Evolutionary conservation across 1,284 basidiomycete genomes (phyloP), one percentile per base, ranked within the genome.

Genomic region (Papiliotrema laurentii): DNA sequence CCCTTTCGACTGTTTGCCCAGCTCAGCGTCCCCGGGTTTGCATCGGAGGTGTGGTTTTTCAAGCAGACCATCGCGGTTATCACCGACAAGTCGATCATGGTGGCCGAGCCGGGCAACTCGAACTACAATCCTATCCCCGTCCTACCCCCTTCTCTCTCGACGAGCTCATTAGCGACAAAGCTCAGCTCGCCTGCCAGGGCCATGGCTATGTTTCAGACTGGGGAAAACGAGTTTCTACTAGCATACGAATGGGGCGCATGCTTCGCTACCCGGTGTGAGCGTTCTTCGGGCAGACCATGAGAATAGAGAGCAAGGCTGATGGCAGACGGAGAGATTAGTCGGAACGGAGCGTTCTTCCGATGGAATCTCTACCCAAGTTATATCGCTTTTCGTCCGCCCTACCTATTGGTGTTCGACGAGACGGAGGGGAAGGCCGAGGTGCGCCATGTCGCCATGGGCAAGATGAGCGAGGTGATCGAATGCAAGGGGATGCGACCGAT

Each of bases 211-310:
- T 66, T 55, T 48, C 66, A 68, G 42, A 53, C 59, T 25, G 59
- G 47, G 5, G 63, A 64, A 43, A 59, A 60, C 28, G 66, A 68
- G 50, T 68, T 68, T 47, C 35, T 64, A 38, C 42, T 68, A 44
- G 64, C 58, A 0, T 68, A 68, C 41, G 58, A 66, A 16, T 58
- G 54, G 55, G 66, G 66, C 22, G 64, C 56, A 9, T 68, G 63
- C 49, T 64, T 60, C 50, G 62, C 66, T 2, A 63, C 59, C 0
- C 63, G 64, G 38, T 64, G 64, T 66, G 43, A 54, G 65, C 56
- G 19, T 3, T 14, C 30, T 16, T 16, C 25, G 30, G 5, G 13
- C 18, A 18, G 4, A 21, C n/a, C 22, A 6, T 33, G 28, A 6
- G 14, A 9, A 26, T 13, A 11, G n/a, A n/a, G 34, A 22, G 30